These are phyloP conservation scores for Penicillium sp. DNA, from an alignment of 2,329 filamentous ascomycete genomes.

Conservation along the genomic window DNA sequence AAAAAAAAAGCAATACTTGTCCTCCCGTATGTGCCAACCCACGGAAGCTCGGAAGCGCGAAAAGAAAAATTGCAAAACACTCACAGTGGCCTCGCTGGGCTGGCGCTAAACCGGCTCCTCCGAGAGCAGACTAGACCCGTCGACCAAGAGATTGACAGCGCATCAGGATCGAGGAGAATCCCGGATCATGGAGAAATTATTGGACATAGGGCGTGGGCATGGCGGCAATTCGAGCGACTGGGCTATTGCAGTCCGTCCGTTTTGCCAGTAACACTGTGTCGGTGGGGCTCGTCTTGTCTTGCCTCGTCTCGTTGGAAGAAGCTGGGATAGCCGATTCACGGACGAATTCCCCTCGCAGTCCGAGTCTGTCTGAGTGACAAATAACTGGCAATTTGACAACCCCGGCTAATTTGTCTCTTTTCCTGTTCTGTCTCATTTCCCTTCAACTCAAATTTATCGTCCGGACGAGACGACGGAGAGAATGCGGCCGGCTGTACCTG, in stretches of 20 bases:
- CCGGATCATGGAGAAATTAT: neutral
- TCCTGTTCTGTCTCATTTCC: neutral
- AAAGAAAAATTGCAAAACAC: conserved; percentile 1
- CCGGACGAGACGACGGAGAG: neutral
- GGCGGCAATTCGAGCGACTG: neutral
- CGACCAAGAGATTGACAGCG: conserved; percentile 5
- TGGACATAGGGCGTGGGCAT: neutral
- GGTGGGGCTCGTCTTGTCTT: neutral
- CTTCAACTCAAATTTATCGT: neutral
- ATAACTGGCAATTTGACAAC: neutral
- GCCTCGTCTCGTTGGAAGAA: neutral
- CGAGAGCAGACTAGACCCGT: neutral
- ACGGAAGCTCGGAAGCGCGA: neutral
- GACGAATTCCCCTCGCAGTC: neutral
- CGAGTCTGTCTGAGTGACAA: neutral
- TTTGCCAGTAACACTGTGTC: too few species aligned
- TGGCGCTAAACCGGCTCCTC: neutral
- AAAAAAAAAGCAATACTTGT: neutral
- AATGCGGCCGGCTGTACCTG: conserved; percentile 24
- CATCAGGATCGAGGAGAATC: conserved; percentile 1
- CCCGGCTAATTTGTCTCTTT: neutral
- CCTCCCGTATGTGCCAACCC: neutral
- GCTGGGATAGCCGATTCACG: neutral
- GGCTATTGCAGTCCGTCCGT: neutral
- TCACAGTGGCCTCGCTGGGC: neutral